phyloP scores from a whole-genome alignment of 768 basidiomycete species.

The Dictyophora rubrovolvata region DNA sequence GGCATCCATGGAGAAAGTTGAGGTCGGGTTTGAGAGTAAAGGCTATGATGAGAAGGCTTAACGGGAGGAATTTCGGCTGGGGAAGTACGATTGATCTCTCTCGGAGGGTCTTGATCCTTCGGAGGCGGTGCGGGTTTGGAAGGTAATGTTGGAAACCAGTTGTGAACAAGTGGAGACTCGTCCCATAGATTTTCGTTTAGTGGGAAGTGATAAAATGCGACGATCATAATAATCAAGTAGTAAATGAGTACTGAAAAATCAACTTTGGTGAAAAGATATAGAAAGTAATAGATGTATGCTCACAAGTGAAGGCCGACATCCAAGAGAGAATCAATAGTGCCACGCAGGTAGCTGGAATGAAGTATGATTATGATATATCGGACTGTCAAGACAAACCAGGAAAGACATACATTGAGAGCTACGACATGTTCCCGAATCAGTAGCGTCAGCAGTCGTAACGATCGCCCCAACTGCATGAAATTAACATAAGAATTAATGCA shows the following conservation, averaged over 20 bases:
- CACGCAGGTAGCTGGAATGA: constrained; percentile 20
- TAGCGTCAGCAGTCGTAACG: constrained; percentile 34
- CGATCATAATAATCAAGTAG: not conserved
- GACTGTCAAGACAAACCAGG: not conserved
- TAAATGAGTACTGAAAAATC: constrained; percentile 4
- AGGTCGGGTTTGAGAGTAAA: not conserved
- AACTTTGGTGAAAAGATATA: not conserved
- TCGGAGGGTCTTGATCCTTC: not conserved
- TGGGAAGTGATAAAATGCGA: constrained; percentile 2
- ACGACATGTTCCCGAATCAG: constrained; percentile 25
- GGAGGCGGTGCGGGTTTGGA: not conserved
- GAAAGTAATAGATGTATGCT: constrained; percentile 7
- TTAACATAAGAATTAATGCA: not conserved
- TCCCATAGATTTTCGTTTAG: constrained; percentile 1
- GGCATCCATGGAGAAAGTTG: constrained; percentile 6
- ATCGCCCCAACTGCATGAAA: constrained; percentile 36
- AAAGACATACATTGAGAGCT: constrained; percentile 22
- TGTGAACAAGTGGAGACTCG: not conserved
- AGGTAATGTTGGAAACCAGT: constrained; percentile 3
- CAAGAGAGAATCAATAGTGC: constrained; percentile 22
- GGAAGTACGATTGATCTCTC: not conserved
- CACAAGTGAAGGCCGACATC: constrained; percentile 21
- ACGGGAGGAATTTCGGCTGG: not conserved
- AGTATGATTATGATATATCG: not conserved
- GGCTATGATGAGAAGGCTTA: not conserved